Base-by-base conservation (phyloP, 176 grass and related monocot species). In the Pontederia paniculata region DNA sequence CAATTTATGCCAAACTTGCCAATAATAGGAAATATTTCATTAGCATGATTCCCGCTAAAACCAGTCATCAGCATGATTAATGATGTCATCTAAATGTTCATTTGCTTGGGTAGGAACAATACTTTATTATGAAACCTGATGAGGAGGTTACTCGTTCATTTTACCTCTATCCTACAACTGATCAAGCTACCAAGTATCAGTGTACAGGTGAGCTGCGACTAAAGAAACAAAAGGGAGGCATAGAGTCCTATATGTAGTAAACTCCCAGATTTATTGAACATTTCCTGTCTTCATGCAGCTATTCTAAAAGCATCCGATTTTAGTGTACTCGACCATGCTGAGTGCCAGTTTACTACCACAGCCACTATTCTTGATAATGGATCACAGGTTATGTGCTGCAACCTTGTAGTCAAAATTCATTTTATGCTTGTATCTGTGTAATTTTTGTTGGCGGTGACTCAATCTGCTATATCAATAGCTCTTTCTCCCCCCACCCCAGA, bases 231-330 rank as follows among this genome's bases (percentile, higher is more conserved):
- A 21, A 19, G 61, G 57, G 47, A 22, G 12, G 44, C 17, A 22
- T 59, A 48, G 52, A 47, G 51, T 53, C n/a, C 14, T 15, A 60
- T 9, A 23, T 4, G 50, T 37, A 5, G 28, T 37, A 37, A 37
- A 3, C 28, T 37, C 7, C 28, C 28, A 37, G 28, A 6, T 31
- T 45, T 62, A 78, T 51, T 55, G 42, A 28, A 6, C 43, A 60
- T 80, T 51, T 21, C 4, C 58, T 78, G 54, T 42, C 66, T 31
- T 42, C 55, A 56, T 68, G 66, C 67, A 97, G 91, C 86, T 55
- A 97, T 97, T 78, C 66, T 97, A 28, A 97, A 97, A 70, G 83
- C 21, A 22, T 81, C 86, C 16, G 80, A 97, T 76, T 97, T 75
- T 55, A 69, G 56, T 74, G 80, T 87, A 73, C 46, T 77, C 55